Evolutionary conservation across 305 asterid genomes (phyloP), one percentile per base, ranked within the genome.

Genomic region (Plantago lanceolata): DNA sequence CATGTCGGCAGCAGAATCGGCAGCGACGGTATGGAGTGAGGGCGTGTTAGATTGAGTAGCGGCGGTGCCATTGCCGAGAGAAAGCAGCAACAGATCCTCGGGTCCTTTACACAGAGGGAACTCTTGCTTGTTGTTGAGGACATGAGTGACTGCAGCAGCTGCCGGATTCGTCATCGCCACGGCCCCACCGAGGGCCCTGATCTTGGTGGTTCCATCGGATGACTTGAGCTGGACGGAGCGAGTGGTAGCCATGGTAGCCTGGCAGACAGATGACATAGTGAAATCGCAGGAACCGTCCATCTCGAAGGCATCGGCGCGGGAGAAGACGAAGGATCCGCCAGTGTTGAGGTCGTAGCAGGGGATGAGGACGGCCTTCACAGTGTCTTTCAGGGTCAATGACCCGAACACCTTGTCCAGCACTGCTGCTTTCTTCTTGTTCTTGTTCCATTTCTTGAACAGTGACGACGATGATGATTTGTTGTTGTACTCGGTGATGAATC

Each of bases 91-190:
- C 66, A 89, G 58, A 63, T 87, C 91, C 44, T 83, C 84, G 18
- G 85, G 81, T 0, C 83, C 84, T 17, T 69, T 79, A 58, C 89
- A 84, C 2, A 76, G 76, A 0, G 96, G 96, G 67, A 85, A 89
- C 52, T 89, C 96, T 37, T 81, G 91, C 76, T 85, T 89, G 61
- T 89, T 89, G 11, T 89, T 82, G 2, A 87, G 83, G n/a, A 89
- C 95, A 66, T 89, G 96, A 0, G 96, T 87, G 28, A 89, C 82
- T 0, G 96, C 96, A 0, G 94, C 91, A 0, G 94, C 94, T 0
- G 96, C 75, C 16, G 96, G 95, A 52, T 89, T 89, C 47, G 72
- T 81, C 88, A 85, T 85, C 2, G 83, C 80, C 13, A 84, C 72
- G 3, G 84, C 83, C 18, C 89, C 86, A 6, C 89, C 95, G 12